phyloP scores from a whole-genome alignment of 768 basidiomycete genomes.

The Nevesoporus exiguus region DNA sequence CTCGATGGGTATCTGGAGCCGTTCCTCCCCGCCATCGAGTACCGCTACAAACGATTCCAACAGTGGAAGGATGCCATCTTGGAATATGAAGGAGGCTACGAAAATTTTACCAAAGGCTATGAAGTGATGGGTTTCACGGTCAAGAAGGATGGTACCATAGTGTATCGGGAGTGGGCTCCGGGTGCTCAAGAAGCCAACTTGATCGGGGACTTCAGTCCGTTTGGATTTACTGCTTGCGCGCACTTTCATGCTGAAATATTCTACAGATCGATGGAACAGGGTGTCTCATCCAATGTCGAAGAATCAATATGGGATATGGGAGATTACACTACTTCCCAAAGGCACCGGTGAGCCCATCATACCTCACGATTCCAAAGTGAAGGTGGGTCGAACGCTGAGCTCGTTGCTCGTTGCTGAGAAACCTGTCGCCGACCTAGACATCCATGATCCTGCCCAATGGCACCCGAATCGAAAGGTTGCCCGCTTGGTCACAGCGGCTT shows the following conservation, averaged over 20 bases:
- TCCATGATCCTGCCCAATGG: constrained; percentile 84
- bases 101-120: constrained; percentile 58
- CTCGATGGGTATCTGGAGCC: constrained; percentile 74
- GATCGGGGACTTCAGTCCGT: constrained; percentile 96
- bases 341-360: constrained; percentile 74
- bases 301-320: constrained; percentile 86
- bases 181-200: constrained; percentile 78
- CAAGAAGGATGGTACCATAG: constrained; percentile 58
- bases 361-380: constrained; percentile 92
- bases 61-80: constrained; percentile 77
- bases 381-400: constrained; percentile 47
- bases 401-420: neutral
- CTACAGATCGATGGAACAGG: constrained; percentile 83
- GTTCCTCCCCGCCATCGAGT: constrained; percentile 65
- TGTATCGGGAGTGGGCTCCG: constrained; percentile 96
- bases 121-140: constrained; percentile 71
- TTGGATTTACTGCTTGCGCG: neutral
- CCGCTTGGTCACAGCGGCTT: constrained; percentile 92
- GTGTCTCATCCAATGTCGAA: constrained; percentile 82
- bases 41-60: constrained; percentile 64
- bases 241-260: constrained; percentile 2
- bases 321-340: constrained; percentile 69
- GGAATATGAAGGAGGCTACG: constrained; percentile 78
- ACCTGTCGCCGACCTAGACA: constrained; percentile 49
- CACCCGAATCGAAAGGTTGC: constrained; percentile 84